A percentile compares a stretch with the other conserved stretches of the same genome.
Evolutionary conservation across 2,329 filamentous ascomycete species (phyloP).

Genomic region (Myrmaecium sp.): DNA sequence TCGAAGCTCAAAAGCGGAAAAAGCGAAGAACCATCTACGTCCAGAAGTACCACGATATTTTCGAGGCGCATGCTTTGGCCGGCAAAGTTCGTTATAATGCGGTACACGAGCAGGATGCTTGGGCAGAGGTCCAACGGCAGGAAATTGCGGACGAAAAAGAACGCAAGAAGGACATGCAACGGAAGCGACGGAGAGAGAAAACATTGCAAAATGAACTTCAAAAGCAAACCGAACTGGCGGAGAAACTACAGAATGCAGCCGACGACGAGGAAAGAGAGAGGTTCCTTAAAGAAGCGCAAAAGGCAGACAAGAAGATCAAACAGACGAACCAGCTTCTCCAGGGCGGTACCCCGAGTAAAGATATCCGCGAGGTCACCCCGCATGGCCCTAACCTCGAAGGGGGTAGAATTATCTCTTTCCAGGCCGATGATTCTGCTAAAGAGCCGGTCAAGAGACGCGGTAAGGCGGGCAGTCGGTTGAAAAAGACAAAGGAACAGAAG

Average conservation of each 20-base stretch:
- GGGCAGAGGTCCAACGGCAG: constrained; percentile 73
- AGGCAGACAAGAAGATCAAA: constrained; percentile 81
- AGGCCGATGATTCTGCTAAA: constrained; percentile 35
- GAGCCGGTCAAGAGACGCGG: constrained; percentile 29
- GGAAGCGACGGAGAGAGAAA: constrained; percentile 88
- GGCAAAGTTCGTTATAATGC: constrained; percentile 64
- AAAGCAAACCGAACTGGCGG: constrained; percentile 65
- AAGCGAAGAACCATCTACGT: constrained; percentile 40
- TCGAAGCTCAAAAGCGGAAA: constrained; percentile 23
- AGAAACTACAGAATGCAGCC: constrained; percentile 58
- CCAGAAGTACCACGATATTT: constrained; percentile 38
- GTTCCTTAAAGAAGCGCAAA: constrained; percentile 70
- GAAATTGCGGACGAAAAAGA: constrained; percentile 93
- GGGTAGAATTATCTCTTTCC: constrained; percentile 72
- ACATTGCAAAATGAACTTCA: constrained; percentile 75
- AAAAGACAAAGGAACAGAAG: constrained; percentile 71
- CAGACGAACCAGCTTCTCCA: constrained; percentile 78
- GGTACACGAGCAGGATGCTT: constrained; percentile 61
- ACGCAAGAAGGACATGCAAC: constrained; percentile 98
- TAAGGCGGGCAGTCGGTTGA: constrained; percentile 45
- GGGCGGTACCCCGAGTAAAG: constrained; percentile 57
- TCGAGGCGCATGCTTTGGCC: constrained; percentile 50
- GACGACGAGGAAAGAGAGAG: constrained; percentile 71
- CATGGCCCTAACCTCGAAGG: constrained; percentile 70
- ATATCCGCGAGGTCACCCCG: constrained; percentile 53